Evolutionary conservation across 1,284 basidiomycete genomes (phyloP), one percentile per base, ranked within the genome.

Genomic region (Coriolopsis trogii): DNA sequence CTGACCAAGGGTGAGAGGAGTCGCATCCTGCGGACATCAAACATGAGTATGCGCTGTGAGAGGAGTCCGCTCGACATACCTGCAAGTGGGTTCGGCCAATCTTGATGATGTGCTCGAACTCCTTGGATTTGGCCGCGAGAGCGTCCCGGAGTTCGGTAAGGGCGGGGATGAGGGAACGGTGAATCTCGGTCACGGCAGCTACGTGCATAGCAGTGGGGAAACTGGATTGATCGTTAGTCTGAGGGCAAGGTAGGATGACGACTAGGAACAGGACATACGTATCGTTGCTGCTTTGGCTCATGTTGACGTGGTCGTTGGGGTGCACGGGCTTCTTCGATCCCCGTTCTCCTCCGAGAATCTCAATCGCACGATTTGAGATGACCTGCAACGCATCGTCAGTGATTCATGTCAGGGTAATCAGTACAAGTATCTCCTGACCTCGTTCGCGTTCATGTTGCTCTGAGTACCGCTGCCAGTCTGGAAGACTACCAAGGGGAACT

Each of bases 181-280:
- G 82, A 66, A 99, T 85, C 74, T 99, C 95, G 30, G 86, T 87
- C 41, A 98, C 95, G 40, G 95, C 93, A 41, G 97, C 93, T 53
- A 99, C 86, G 74, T 99, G 97, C 97, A 99, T 99, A 12, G 91
- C 97, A 24, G 97, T 99, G 16, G 97, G 97, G 84, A 99, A 99
- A 23, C 93, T 96, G 56, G 2, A n/a, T n/a, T n/a, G n/a, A n/a
- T n/a, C 33, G 20, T 18, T 21, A 20, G 21, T 15, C 20, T 38
- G 13, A 4, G 3, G 6, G 21, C 9, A 52, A 42, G 18, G 25
- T 29, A 20, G 30, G 24, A n/a, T 30, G 9, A 25, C 10, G 4
- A 38, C 7, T 13, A 9, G 8, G 2, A 26, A 15, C 34, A 30
- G 13, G 18, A 23, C 20, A 70, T 68, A 93, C 91, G 95, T 96